A percentile compares a stretch with the other conserved stretches of the same genome.
These are phyloP conservation scores for Podosphaera fusca DNA, from an alignment of 2,329 filamentous ascomycete genomes.

Conservation along the genomic window DNA sequence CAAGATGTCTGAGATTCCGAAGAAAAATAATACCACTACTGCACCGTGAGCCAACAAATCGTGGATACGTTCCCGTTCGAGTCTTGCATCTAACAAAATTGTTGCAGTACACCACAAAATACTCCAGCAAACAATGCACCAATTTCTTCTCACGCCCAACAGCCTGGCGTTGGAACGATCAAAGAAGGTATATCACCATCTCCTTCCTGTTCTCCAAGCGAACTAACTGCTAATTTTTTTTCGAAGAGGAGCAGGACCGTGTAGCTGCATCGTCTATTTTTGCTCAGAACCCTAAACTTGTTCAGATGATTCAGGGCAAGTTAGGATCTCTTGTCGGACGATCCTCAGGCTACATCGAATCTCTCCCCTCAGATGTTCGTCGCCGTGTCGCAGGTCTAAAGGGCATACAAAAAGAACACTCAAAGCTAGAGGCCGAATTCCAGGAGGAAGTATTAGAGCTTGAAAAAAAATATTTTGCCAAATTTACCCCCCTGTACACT, in stretches of 20 bases:
- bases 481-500: slow-evolving; percentile 93
- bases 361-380: slow-evolving; percentile 68
- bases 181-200: slow-evolving; percentile 57
- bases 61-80: not conserved
- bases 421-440: slow-evolving; percentile 93
- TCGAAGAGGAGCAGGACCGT: slow-evolving; percentile 70
- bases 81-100: slow-evolving; percentile 6
- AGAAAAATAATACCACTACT: slow-evolving; percentile 33
- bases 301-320: slow-evolving; percentile 95
- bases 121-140: slow-evolving; percentile 88
- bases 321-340: slow-evolving; percentile 80
- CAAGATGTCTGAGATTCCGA: slow-evolving; percentile 38
- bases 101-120: slow-evolving; percentile 80
- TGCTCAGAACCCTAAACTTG: slow-evolving; percentile 80
- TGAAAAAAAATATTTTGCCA: slow-evolving; percentile 98
- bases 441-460: slow-evolving; percentile 95
- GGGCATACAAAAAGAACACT: slow-evolving; percentile 95
- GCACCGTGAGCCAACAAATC: slow-evolving; percentile 32
- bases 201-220: slow-evolving; percentile 13
- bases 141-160: slow-evolving; percentile 91
- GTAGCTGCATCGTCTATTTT: slow-evolving; percentile 76
- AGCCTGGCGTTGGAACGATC: slow-evolving; percentile 83
- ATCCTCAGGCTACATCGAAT: slow-evolving; percentile 96
- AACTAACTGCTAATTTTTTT: slow-evolving; percentile 8
- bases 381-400: slow-evolving; percentile 87